A percentile compares a stretch with the other conserved stretches of the same genome.
Evolutionary conservation across 2,329 filamentous ascomycete genomes (phyloP).

Genomic region (Xylariaceae sp.): DNA sequence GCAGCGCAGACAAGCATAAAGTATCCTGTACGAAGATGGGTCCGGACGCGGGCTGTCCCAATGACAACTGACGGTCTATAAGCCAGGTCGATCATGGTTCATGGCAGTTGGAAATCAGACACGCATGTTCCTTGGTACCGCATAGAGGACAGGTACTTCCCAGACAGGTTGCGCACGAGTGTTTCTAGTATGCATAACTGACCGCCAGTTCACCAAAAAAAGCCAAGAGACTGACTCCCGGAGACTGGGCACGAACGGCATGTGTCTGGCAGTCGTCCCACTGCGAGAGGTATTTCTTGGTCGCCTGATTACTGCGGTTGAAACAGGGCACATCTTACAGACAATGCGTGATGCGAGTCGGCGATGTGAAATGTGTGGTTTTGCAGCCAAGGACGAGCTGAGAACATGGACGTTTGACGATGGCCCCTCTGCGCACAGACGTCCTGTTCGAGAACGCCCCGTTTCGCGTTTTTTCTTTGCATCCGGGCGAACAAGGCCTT

Average conservation of each 20-base stretch:
- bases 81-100: constrained; percentile 39
- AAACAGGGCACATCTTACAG: constrained; percentile 21
- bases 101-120: constrained; percentile 32
- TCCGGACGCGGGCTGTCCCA: constrained; percentile 20
- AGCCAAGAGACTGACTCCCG: constrained; percentile 27
- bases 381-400: background rate
- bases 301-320: constrained; percentile 9
- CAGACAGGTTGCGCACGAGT: constrained; percentile 19
- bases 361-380: background rate
- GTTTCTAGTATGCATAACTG: constrained; percentile 34
- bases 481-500: constrained; percentile 25
- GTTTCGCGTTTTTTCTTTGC: constrained; percentile 18
- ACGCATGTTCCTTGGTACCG: constrained; percentile 26
- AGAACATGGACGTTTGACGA: constrained; percentile 18
- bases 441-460: constrained; percentile 26
- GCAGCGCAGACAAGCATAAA: constrained; percentile 18
- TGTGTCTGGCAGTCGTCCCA: constrained; percentile 15
- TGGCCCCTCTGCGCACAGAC: constrained; percentile 28
- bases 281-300: constrained; percentile 10
- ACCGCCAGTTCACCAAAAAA: constrained; percentile 45
- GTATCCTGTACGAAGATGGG: constrained; percentile 26
- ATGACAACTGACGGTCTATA: constrained; percentile 17
- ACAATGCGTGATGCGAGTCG: constrained; percentile 23
- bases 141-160: constrained; percentile 20
- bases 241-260: constrained; percentile 24